Conservation (phyloP, 805 yeast species). For the Citeromyces matritensis region DNA sequence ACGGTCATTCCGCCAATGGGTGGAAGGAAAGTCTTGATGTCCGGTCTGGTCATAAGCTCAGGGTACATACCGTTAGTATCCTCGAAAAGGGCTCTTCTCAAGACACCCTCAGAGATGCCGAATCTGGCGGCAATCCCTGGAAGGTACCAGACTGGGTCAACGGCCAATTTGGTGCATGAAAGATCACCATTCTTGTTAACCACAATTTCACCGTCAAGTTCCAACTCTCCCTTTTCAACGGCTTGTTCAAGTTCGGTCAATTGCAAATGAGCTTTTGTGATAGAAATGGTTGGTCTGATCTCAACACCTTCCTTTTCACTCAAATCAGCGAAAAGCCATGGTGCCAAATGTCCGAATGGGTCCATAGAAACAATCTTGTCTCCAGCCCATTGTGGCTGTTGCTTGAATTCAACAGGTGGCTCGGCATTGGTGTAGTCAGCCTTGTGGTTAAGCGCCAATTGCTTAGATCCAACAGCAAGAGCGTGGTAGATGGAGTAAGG, state of each 20-base stretch:
- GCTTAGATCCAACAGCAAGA: slow-evolving; percentile 45
- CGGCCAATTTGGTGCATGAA: slow-evolving; percentile 48
- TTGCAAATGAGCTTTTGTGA: slow-evolving; percentile 53
- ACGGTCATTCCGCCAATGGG: slow-evolving; percentile 60
- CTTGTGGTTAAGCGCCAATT: slow-evolving; percentile 30
- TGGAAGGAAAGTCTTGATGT: slow-evolving; percentile 48
- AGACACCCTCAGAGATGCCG: slow-evolving; percentile 35
- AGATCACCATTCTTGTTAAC: slow-evolving; percentile 45
- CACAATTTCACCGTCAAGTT: slow-evolving; percentile 47
- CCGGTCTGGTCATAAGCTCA: slow-evolving; percentile 53
- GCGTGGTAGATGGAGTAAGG: slow-evolving; percentile 54
- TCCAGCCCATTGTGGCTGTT: slow-evolving; percentile 41
- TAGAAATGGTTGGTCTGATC: slow-evolving; percentile 49
- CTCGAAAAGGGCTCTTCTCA: slow-evolving; percentile 46
- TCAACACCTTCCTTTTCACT: slow-evolving; percentile 32
- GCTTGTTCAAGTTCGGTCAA: slow-evolving; percentile 42
- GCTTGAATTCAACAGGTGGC: slow-evolving; percentile 41
- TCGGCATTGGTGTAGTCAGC: slow-evolving; percentile 52
- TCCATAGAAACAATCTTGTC: slow-evolving; percentile 52
- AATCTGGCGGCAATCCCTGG: slow-evolving; percentile 58
- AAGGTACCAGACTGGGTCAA: slow-evolving; percentile 58
- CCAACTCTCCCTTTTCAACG: slow-evolving; percentile 32
- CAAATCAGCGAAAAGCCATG: slow-evolving; percentile 34
- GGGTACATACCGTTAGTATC: slow-evolving; percentile 65
- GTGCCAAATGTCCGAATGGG: slow-evolving; percentile 54